Conservation (phyloP, 768 basidiomycete species). For the Calocera cornea region DNA sequence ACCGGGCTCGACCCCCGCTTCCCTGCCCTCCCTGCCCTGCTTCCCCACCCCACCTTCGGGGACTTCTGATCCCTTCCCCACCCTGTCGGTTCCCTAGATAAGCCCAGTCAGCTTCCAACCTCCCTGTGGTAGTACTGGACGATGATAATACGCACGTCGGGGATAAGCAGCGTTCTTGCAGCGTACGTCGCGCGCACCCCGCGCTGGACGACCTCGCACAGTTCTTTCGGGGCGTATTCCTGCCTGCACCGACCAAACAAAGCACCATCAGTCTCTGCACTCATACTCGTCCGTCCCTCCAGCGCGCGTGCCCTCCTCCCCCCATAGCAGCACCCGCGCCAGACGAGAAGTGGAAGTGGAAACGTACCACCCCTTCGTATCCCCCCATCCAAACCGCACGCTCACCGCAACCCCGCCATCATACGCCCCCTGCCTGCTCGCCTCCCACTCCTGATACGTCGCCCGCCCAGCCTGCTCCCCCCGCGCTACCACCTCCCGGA, state of each 20-base stretch:
- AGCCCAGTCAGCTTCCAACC: too few species aligned
- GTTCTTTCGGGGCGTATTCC: not conserved
- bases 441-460: not conserved
- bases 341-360: not conserved
- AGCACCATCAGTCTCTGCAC: too few species aligned
- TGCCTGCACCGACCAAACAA: not conserved
- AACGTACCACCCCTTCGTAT: not conserved
- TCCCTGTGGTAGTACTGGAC: too few species aligned
- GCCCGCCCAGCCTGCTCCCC: not conserved
- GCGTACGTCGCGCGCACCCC: not conserved
- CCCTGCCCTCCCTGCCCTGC: not conserved
- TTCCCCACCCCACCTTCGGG: not conserved
- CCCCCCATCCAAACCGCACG: not conserved
- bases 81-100: not conserved
- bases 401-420: not conserved
- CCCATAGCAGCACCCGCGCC: not conserved
- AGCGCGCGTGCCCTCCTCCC: too few species aligned
- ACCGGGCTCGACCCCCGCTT: not conserved
- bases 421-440: not conserved
- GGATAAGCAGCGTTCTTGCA: not conserved
- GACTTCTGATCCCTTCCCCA: not conserved
- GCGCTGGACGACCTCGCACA: not conserved
- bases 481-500: not conserved
- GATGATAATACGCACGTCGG: not conserved
- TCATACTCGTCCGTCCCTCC: too few species aligned